Base-by-base conservation (phyloP, 2,329 filamentous ascomycete genomes). In the Xylaria sp. region DNA sequence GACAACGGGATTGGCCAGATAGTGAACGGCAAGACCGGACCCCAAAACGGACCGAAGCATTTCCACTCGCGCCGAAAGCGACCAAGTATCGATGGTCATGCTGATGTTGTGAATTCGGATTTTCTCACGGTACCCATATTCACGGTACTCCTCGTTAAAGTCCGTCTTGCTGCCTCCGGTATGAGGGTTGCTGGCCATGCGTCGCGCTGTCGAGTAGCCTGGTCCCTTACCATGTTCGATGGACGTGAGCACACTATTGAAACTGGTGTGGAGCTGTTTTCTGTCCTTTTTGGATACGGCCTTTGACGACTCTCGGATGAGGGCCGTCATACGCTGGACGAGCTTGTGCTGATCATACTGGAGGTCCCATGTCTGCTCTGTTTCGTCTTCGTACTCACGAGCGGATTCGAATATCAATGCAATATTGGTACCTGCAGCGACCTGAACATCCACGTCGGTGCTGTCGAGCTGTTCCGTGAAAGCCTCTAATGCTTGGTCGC, bases 391-490 rank as follows among this genome's bases (percentile, higher is more conserved):
- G 59, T 80, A 74, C 10, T 75, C 74, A 39, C 80, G 77, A 2
- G 78, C 78, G 63, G 89, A 88, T 73, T 96, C 92, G 68, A 90
- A 93, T 9, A 96, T 79, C 8, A 95, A 78, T 0, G 91, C 91
- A 60, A 96, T 92, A 71, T 90, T 90, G 69, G 88, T 84, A 2
- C 88, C 91, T 0, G 91, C 88, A 2, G 88, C 85, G 51, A 91
- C 85, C 69, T 94, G 90, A 0, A 96, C 89, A 7, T 82, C 78
- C 0, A 85, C 78, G 60, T 91, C 86, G 37, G 80, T 80, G 71
- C 89, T 91, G 61, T 92, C 86, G 16, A 96, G 86, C 73, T 96
- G 92, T 52, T 96, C 91, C 48, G 90, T 86, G 67, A 96, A 91
- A 1, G 88, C 86, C 56, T 94, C 89, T 67, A 94, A 83, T 13